Conservation (phyloP, 805 yeast species). For the Priceomyces fermenticarens region DNA sequence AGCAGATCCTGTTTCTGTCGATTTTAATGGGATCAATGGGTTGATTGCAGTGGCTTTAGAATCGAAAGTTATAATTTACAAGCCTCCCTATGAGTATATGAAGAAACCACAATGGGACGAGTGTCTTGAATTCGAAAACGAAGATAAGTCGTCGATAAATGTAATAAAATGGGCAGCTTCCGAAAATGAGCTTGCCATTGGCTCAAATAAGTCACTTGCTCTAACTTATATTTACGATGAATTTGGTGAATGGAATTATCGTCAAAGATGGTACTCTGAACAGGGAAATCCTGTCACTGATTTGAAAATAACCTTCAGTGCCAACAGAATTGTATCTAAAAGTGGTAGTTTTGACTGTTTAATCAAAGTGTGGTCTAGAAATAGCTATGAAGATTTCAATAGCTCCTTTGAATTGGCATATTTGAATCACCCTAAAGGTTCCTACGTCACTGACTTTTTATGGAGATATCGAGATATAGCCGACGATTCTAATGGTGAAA, state of each 20-base stretch:
- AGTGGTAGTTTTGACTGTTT: constrained; percentile 60
- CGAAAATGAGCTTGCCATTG: constrained; percentile 58
- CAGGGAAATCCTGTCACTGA: constrained; percentile 63
- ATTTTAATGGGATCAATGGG: constrained; percentile 62
- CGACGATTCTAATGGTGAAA: constrained; percentile 4
- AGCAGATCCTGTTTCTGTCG: constrained; percentile 63
- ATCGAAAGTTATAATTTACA: constrained; percentile 44
- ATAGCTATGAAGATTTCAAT: constrained; percentile 55
- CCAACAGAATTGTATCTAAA: constrained; percentile 59
- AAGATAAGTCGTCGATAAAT: constrained; percentile 19
- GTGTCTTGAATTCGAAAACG: constrained; percentile 17
- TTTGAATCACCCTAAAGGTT: constrained; percentile 53
- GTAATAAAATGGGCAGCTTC: constrained; percentile 53
- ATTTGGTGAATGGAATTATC: constrained; percentile 38
- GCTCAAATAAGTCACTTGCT: constrained; percentile 48
- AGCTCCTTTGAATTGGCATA: constrained; percentile 68
- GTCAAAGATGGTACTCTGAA: constrained; percentile 42
- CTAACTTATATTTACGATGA: constrained; percentile 53
- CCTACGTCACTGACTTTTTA: constrained; percentile 51
- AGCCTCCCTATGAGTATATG: constrained; percentile 55
- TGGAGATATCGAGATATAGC: constrained; percentile 44
- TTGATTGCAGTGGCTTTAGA: constrained; percentile 50
- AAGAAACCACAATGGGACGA: constrained; percentile 45
- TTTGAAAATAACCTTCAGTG: constrained; percentile 63
- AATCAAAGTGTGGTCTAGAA: constrained; percentile 76